Evolutionary conservation across 2,329 filamentous ascomycete genomes (phyloP).

Genomic region (Alternaria longipes): DNA sequence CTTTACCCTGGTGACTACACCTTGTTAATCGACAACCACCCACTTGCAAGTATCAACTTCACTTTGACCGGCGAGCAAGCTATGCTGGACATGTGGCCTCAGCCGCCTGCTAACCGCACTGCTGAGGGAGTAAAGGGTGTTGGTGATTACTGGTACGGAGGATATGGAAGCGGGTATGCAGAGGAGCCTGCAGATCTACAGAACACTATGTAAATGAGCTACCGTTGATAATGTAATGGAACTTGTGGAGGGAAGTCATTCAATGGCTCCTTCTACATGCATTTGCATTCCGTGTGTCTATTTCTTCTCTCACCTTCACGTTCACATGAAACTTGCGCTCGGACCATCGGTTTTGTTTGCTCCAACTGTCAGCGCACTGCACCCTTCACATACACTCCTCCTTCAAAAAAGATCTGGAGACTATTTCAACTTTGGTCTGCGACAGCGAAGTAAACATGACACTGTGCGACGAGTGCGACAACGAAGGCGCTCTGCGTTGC

Average conservation of each 20-base stretch:
- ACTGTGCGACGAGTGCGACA: neutral
- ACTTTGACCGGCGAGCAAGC: slow-evolving; percentile 33
- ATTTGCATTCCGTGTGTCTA: neutral
- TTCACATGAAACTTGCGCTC: neutral
- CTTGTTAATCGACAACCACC: slow-evolving; percentile 34
- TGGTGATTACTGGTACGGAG: slow-evolving; percentile 34
- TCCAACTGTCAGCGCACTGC: neutral
- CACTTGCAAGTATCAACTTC: slow-evolving; percentile 30
- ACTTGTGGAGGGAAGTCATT: neutral
- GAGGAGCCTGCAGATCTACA: neutral
- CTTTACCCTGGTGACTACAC: slow-evolving; percentile 64
- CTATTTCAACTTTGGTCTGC: neutral
- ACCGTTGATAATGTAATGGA: neutral
- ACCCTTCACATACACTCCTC: too few relatives aligned
- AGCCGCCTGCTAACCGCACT: slow-evolving; percentile 34
- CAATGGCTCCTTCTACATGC: neutral
- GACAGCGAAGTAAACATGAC: neutral
- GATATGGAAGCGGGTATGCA: slow-evolving; percentile 21
- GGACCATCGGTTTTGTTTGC: neutral
- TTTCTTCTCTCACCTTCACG: neutral
- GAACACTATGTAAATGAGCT: neutral
- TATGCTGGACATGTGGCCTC: slow-evolving; percentile 42
- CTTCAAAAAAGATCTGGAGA: too few relatives aligned
- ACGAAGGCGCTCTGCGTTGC: neutral
- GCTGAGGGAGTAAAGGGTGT: slow-evolving; percentile 28